Evolutionary conservation across 129 eudicot genomes (phyloP).

Genomic region (Logfia minima): DNA sequence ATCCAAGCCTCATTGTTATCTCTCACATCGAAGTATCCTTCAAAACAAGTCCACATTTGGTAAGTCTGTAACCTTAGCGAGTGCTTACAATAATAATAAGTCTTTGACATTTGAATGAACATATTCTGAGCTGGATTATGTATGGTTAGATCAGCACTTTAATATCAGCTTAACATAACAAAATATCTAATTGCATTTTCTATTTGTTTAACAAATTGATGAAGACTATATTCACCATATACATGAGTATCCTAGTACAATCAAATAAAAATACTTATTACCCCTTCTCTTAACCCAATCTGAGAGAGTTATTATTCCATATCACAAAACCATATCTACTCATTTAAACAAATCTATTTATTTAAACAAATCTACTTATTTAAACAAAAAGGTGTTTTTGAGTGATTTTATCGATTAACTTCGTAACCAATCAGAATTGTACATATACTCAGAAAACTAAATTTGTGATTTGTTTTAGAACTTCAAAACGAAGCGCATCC

Average conservation of each 20-base stretch:
- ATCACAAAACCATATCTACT: not conserved
- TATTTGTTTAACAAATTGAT: not conserved
- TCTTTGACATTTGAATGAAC: not conserved
- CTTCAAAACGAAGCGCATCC: not conserved
- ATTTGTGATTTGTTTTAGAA: not conserved
- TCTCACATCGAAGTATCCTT: conserved; percentile 98
- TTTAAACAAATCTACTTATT: not conserved
- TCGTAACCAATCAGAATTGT: not conserved
- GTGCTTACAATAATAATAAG: not conserved
- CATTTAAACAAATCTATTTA: not conserved
- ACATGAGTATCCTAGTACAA: not conserved
- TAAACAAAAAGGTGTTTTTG: not conserved
- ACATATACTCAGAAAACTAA: not conserved
- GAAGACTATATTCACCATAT: not conserved
- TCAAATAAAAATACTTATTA: not conserved
- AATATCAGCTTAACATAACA: not conserved
- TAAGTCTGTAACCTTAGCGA: not conserved
- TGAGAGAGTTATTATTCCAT: not conserved
- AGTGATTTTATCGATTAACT: not conserved
- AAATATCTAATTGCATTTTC: not conserved
- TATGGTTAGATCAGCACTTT: not conserved
- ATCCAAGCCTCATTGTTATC: conserved; percentile 85
- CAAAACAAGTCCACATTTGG: conserved; percentile 17
- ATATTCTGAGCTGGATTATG: not conserved
- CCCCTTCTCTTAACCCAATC: not conserved